Conservation (phyloP, 768 basidiomycete species). For the Collybia sordida region DNA sequence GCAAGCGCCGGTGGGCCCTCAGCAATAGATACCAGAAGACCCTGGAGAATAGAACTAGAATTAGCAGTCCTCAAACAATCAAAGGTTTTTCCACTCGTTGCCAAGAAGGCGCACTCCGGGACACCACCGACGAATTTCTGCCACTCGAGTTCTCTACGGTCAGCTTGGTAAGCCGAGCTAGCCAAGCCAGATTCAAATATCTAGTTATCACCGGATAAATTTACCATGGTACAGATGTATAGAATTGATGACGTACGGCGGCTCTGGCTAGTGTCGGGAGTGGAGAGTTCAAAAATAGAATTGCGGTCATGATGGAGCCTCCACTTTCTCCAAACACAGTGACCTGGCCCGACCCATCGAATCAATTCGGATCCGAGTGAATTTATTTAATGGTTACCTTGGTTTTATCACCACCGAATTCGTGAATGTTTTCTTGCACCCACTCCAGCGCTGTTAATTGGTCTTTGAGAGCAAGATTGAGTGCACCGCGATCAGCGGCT, state of each 20-base stretch:
- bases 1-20: conserved; percentile 25
- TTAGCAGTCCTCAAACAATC: conserved; percentile 27
- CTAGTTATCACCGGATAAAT: conserved; percentile 15
- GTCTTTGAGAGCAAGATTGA: conserved; percentile 43
- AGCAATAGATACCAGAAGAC: conserved; percentile 18
- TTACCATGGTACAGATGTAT: neutral
- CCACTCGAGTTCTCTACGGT: conserved; percentile 24
- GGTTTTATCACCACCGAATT: conserved; percentile 58
- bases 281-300: conserved; percentile 32
- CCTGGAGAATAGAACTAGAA: conserved; percentile 26
- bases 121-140: conserved; percentile 28
- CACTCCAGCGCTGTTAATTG: conserved; percentile 39
- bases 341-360: conserved; percentile 29
- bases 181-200: conserved; percentile 44
- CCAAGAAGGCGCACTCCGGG: conserved; percentile 19
- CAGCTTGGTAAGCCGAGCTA: conserved; percentile 27
- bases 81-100: conserved; percentile 29
- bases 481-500: conserved; percentile 28
- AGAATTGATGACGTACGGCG: conserved; percentile 21
- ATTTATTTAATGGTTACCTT: conserved; percentile 23
- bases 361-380: neutral
- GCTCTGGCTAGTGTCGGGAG: conserved; percentile 25
- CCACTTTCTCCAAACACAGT: conserved; percentile 50
- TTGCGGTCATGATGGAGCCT: conserved; percentile 42
- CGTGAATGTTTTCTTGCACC: conserved; percentile 54